These are phyloP conservation scores for Akanthomyces dipterigenus DNA, from an alignment of 2,329 filamentous ascomycete genomes.

Conservation along the genomic window DNA sequence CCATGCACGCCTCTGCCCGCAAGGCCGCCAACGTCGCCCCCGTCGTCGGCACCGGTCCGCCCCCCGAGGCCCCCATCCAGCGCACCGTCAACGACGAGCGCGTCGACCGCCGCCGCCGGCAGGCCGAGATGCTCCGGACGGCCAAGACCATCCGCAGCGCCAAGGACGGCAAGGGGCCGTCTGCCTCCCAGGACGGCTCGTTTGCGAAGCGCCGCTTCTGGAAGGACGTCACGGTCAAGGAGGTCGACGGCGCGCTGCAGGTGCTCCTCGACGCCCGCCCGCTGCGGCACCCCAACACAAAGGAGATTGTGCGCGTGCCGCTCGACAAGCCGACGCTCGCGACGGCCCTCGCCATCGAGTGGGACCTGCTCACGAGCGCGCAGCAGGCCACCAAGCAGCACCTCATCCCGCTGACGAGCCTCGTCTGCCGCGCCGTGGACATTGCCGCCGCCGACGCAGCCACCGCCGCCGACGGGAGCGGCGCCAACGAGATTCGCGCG, in stretches of 20 bases:
- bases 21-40: constrained; percentile 42
- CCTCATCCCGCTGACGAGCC: constrained; percentile 82
- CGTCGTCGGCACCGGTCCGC: constrained; percentile 51
- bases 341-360: constrained; percentile 81
- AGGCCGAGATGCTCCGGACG: constrained; percentile 48
- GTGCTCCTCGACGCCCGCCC: constrained; percentile 73
- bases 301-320: constrained; percentile 66
- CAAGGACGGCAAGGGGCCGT: constrained; percentile 22
- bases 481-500: constrained; percentile 48
- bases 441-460: constrained; percentile 60
- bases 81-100: constrained; percentile 31
- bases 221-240: constrained; percentile 70
- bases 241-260: constrained; percentile 51
- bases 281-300: constrained; percentile 69
- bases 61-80: constrained; percentile 48
- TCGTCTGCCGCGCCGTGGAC: constrained; percentile 77
- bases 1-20: constrained; percentile 27
- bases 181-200: not conserved
- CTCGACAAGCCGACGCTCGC: constrained; percentile 73
- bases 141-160: constrained; percentile 41
- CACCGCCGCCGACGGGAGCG: constrained; percentile 22
- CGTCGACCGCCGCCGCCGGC: constrained; percentile 43
- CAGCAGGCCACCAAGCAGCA: constrained; percentile 82
- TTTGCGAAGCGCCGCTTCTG: constrained; percentile 71
- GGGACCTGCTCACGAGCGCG: constrained; percentile 76